Percentiles rank a stretch among this genome's conserved stretches.
These are phyloP conservation scores for Penicillium frequentans DNA, from an alignment of 2,329 filamentous ascomycete genomes.

Conservation along the genomic window DNA sequence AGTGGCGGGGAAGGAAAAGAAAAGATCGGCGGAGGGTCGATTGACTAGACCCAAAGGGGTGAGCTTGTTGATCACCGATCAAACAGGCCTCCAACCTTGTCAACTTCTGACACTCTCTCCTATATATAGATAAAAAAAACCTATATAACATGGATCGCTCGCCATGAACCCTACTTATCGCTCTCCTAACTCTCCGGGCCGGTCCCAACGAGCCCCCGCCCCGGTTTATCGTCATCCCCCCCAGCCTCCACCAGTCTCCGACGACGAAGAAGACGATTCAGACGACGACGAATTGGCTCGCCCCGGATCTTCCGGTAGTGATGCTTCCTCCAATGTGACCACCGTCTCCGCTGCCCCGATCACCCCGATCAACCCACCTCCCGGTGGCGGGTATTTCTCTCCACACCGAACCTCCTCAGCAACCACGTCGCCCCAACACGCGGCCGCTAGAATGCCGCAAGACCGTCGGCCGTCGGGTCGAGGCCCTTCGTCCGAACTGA, in stretches of 20 bases:
- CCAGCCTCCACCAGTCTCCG: constrained; percentile 16
- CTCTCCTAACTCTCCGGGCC: constrained; percentile 18
- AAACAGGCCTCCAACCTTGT: constrained; percentile 3
- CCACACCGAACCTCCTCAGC: constrained; percentile 32
- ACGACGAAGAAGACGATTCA: constrained; percentile 27
- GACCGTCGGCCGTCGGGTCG: constrained; percentile 42
- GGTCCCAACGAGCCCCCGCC: constrained; percentile 18
- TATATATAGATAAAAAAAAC: background rate
- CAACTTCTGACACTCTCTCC: background rate
- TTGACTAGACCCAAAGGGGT: constrained; percentile 15
- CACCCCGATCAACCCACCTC: constrained; percentile 32
- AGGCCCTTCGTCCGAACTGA: constrained; percentile 36
- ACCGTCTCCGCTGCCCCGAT: constrained; percentile 44
- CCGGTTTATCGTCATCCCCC: constrained; percentile 15
- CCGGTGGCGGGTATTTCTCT: constrained; percentile 22
- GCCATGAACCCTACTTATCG: constrained; percentile 19
- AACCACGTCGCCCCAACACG: constrained; percentile 30
- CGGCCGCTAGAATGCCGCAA: constrained; percentile 38
- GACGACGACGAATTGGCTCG: constrained; percentile 37
- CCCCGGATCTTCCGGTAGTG: constrained; percentile 47
- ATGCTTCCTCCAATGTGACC: constrained; percentile 49
- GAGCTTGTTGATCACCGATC: constrained; percentile 6
- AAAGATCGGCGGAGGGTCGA: constrained; percentile 6
- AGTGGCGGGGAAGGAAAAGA: background rate
- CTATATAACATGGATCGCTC: constrained; percentile 15